Evolutionary conservation across 2,329 filamentous ascomycete genomes (phyloP), one percentile per base, ranked within the genome.

Genomic region (Fusarium sp.): DNA sequence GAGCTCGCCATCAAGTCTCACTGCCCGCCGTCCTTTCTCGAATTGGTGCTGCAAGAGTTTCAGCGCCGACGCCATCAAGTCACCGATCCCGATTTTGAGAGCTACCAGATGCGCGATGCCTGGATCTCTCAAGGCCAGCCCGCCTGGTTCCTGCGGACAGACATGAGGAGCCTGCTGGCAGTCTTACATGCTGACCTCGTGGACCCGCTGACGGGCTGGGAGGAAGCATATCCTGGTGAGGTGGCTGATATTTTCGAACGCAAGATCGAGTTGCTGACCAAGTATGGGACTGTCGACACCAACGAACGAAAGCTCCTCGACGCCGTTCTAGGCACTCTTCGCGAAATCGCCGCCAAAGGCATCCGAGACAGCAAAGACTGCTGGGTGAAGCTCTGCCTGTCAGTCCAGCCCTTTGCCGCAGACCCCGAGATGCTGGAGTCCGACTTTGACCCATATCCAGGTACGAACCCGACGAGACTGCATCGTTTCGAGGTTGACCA

Each of bases 231-330:
- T 9, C 18, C 28, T 1, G 55, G 62, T 4, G 60, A 73, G 34
- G 46, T 57, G 2, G 62, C 51, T 6, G 47, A 71, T 18, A 41
- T 43, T 13, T 65, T 72, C 30, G 37, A 41, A 0, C 23, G 43
- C 8, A 72, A 72, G 54, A 15, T 72, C 7, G 15, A 51, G 3
- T 23, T 72, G 8, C 54, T 72, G 39, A 23, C 60, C 54, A 13
- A 55, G 34, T 50, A 70, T 27, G 4, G 48, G 2, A 66, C 62
- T 31, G 15, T 71, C 23, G 43, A 50, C 12, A n/a, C 31, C 1
- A 8, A 15, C 2, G 70, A 72, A 36, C 10, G 47, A 30, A 12
- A 18, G 18, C 15, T 61, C 2, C 41, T 70, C 13, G 28, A 34
- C 5, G 31, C 11, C 6, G 30, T 72, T 1, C 41, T n/a, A 1